These are phyloP conservation scores for Knoxia roxburghii DNA, from an alignment of 257 asterid genomes.

Conservation along the genomic window DNA sequence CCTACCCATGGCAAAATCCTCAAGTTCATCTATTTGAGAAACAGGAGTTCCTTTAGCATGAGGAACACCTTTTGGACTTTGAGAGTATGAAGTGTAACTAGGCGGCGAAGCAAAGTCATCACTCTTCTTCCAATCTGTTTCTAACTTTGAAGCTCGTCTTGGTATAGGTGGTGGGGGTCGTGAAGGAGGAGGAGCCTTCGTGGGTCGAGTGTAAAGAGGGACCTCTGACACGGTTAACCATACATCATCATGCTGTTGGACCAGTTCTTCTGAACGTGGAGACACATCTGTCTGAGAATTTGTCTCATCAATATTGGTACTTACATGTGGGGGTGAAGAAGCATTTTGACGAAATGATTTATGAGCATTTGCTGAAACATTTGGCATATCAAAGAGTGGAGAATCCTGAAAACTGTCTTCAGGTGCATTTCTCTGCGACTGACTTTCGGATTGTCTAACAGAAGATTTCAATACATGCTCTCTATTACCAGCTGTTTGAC, in stretches of 20 bases:
- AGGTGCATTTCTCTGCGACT: constrained; percentile 42
- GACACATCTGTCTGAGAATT: constrained; percentile 41
- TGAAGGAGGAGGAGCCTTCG: constrained; percentile 94
- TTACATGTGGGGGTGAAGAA: constrained; percentile 47
- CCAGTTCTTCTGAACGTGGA: constrained; percentile 50
- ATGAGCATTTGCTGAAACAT: constrained; percentile 46
- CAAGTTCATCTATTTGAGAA: constrained; percentile 85
- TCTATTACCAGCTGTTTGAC: constrained; percentile 40
- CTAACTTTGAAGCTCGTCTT: constrained; percentile 40
- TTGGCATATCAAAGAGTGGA: constrained; percentile 70
- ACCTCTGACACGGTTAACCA: constrained; percentile 93
- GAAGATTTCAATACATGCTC: constrained; percentile 53
- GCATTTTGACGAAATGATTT: constrained; percentile 46
- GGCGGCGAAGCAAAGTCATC: constrained; percentile 55
- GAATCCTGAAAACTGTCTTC: constrained; percentile 54
- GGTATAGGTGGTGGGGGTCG: constrained; percentile 97
- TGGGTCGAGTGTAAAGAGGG: constrained; percentile 86
- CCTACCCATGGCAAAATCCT: constrained; percentile 76
- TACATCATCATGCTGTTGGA: constrained; percentile 54
- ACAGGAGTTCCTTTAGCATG: constrained; percentile 53
- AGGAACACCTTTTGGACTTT: constrained; percentile 42
- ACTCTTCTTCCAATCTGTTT: constrained; percentile 46
- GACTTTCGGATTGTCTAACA: constrained; percentile 50
- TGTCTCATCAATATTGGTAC: constrained; percentile 33
- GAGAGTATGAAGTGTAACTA: constrained; percentile 44